A percentile compares a stretch with the other conserved stretches of the same genome.
Conservation (phyloP, 2,329 filamentous ascomycete species). For the Diaporthe aspalathi region DNA sequence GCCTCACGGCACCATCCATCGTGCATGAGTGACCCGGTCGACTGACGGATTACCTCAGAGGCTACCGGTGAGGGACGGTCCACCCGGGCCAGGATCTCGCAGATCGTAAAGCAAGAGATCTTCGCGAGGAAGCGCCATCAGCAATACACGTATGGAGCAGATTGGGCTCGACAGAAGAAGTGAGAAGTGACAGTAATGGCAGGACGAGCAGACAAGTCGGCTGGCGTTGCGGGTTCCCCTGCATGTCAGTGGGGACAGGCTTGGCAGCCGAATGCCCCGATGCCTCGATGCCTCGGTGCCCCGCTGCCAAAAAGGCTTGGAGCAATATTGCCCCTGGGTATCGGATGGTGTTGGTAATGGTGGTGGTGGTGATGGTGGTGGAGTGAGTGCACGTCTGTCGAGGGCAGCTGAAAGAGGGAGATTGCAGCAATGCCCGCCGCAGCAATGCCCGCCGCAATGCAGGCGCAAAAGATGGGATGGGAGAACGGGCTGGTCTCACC, state of each 20-base stretch:
- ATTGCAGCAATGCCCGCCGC: background rate
- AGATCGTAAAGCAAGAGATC: conserved; percentile 3
- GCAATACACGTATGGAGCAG: background rate
- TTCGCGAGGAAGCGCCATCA: conserved; percentile 8
- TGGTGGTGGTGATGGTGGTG: background rate
- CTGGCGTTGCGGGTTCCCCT: conserved; percentile 5
- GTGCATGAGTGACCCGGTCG: conserved; percentile 22
- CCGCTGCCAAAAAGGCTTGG: conserved; percentile 22
- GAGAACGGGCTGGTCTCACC: conserved; percentile 11
- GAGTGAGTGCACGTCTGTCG: background rate
- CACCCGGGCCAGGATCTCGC: background rate
- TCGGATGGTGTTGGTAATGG: too few relatives aligned
- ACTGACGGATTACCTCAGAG: background rate
- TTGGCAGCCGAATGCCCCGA: background rate
- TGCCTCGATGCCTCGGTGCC: too few relatives aligned
- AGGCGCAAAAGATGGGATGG: conserved; percentile 5
- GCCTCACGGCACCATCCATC: background rate
- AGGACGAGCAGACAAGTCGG: background rate
- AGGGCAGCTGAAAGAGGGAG: conserved; percentile 16
- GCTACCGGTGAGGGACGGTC: background rate
- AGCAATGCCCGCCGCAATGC: background rate
- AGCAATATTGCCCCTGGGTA: too few relatives aligned
- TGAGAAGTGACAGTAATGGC: background rate
- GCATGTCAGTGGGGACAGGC: conserved; percentile 2
- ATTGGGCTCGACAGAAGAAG: background rate